phyloP scores from a whole-genome alignment of 2,329 filamentous ascomycete species.

The Colletotrichum siamense region DNA sequence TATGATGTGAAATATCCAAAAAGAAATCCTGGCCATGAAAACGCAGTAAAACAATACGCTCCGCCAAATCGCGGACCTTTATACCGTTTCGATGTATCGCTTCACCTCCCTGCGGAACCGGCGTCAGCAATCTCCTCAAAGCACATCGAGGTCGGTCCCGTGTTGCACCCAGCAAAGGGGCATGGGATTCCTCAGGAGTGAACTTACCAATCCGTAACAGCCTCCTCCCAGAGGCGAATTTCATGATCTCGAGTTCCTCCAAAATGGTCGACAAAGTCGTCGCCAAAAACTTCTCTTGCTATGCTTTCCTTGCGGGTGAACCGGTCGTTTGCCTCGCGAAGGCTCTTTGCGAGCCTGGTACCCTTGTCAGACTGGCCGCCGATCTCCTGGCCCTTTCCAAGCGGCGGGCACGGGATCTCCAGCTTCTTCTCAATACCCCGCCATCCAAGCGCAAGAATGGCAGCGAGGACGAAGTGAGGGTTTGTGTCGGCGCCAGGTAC shows the following conservation, averaged over 20 bases:
- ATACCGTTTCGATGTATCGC: conserved; percentile 81
- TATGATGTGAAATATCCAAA: neutral
- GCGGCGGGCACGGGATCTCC: conserved; percentile 78
- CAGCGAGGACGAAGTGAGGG: conserved; percentile 83
- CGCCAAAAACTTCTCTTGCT: conserved; percentile 91
- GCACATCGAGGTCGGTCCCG: neutral
- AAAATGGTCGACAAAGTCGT: conserved; percentile 96
- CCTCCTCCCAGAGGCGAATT: conserved; percentile 89
- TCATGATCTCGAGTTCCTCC: conserved; percentile 93
- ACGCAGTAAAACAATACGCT: neutral
- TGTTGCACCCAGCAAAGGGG: neutral
- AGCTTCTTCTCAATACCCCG: conserved; percentile 92
- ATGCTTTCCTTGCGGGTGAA: conserved; percentile 83
- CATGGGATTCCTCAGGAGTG: neutral
- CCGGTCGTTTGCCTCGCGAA: conserved; percentile 82
- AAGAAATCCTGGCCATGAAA: neutral
- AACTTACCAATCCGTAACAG: conserved; percentile 93
- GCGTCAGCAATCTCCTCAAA: neutral
- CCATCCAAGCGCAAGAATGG: conserved; percentile 88
- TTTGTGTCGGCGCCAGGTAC: conserved; percentile 96
- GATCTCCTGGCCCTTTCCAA: conserved; percentile 85
- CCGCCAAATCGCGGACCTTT: conserved; percentile 8
- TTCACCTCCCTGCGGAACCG: conserved; percentile 69
- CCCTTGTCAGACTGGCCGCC: conserved; percentile 76
- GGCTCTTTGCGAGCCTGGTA: conserved; percentile 78